These are phyloP conservation scores for Carex arenaria DNA, from an alignment of 202 grass and related monocot genomes.

Conservation along the genomic window DNA sequence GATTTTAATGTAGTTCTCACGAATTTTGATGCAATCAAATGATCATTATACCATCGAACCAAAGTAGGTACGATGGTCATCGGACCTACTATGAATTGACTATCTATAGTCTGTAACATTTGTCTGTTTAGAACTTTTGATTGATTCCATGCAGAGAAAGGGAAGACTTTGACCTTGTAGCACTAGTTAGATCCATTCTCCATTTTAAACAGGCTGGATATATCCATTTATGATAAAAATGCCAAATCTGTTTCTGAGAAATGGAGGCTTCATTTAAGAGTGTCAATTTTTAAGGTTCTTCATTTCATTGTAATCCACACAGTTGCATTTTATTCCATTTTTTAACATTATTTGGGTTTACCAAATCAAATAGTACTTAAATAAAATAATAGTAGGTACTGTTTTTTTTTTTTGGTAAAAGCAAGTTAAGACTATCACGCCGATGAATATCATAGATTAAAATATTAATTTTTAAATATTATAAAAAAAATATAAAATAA, in stretches of 20 bases:
- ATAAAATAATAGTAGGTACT: not conserved
- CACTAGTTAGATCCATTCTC: not conserved
- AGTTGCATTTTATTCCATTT: not conserved
- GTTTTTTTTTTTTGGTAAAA: not conserved
- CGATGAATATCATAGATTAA: not conserved
- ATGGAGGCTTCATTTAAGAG: not conserved
- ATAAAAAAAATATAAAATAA: not conserved
- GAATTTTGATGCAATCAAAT: too few species aligned
- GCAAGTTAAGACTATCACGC: not conserved
- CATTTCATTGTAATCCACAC: not conserved
- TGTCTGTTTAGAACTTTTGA: slow-evolving; percentile 10
- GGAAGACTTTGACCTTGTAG: slow-evolving; percentile 16
- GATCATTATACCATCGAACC: too few species aligned
- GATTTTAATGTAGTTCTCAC: too few species aligned
- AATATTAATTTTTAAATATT: not conserved
- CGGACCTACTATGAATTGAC: not conserved
- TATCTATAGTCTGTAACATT: slow-evolving; percentile 1
- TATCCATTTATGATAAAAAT: not conserved
- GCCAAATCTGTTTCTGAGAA: not conserved
- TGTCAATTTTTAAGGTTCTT: not conserved
- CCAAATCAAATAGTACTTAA: not conserved
- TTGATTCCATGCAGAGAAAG: slow-evolving; percentile 7
- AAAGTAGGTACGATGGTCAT: too few species aligned
- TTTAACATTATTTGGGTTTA: not conserved
- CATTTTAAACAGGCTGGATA: not conserved